Evolutionary conservation across 1,284 basidiomycete genomes (phyloP), one percentile per base, ranked within the genome.

Genomic region (Apiotrichum porosum): DNA sequence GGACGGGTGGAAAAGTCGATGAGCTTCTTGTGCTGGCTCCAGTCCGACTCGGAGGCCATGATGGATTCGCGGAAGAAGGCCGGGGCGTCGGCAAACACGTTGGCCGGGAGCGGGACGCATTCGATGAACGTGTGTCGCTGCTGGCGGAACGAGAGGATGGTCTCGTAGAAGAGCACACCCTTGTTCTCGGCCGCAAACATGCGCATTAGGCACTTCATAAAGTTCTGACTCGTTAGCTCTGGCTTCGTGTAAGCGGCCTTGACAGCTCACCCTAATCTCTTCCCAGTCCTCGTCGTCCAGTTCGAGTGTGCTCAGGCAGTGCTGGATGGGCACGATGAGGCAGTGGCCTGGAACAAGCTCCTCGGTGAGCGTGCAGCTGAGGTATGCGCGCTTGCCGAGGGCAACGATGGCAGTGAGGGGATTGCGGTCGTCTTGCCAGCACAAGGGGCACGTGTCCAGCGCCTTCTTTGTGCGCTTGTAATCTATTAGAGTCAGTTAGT

Each of bases 241-340:
- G n/a, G n/a, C n/a, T n/a, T n/a, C n/a, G n/a, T n/a, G n/a, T n/a
- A n/a, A n/a, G n/a, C n/a, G n/a, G n/a, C n/a, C 17, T 31, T 21
- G 24, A n/a, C 3, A n/a, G 9, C 85, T 47, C 65, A 93, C 92
- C 72, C 80, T 80, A 49, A 91, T 83, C 79, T 97, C 92, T 53
- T 95, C 92, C 95, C 95, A 99, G 32, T 93, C 87, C 63, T 98
- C 94, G 57, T 97, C 93, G 60, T 99, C 95, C 19, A 85, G 87
- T 71, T 98, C 95, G 2, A 99, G 78, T 76, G 85, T 86, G 47
- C 83, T 86, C 34, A 98, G 72, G 68, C 91, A 85, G 70, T 99
- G 95, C 59, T 94, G 88, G 37, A 97, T 87, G 0, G 95, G 95
- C 2, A 97, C 91, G 59, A 99, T 97, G 28, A 91, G 77, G 66